Evolutionary conservation across 1,284 basidiomycete species (phyloP), one percentile per base, ranked within the genome.

Genomic region (Fomes fomentarius): DNA sequence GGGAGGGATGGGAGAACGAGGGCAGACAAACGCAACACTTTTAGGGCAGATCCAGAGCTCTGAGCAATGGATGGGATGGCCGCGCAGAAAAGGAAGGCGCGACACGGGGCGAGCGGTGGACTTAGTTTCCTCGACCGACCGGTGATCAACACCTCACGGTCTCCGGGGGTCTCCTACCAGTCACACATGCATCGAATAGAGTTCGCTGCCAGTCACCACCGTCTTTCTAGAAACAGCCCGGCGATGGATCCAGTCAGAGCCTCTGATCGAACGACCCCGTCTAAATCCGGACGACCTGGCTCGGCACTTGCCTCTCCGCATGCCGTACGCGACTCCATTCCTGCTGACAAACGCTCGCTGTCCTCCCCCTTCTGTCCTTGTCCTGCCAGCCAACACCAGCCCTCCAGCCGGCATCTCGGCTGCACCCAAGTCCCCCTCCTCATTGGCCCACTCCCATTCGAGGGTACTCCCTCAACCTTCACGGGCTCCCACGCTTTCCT

Each of bases 371-470:
- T n/a, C 37, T 44, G 42, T 37, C 55, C 46, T 41, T 48, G 42
- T 46, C 50, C 35, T 50, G 54, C 47, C 57, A 39, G 46, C 51
- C 48, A 43, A 30, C 47, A 21, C 22, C 44, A 45, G 38, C 37
- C 47, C 50, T 52, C 54, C 49, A 46, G 37, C 53, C 57, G 57
- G 56, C 58, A 52, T 47, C 56, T 52, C 58, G 58, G 55, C 57
- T 40, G 39, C 37, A 35, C 38, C 48, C 46, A 22, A 25, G 47
- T 30, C 28, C 46, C 10, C 33, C 39, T 12, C 33, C 48, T 52
- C 43, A 64, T 67, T 66, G 66, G 62, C 31, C 58, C 49, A 60
- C 54, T 52, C 38, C 52, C 53, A 62, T 66, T 63, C 59, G 56
- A 62, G 63, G 66, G 63, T 63, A 54, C 33, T 41, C 57, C 60